Base-by-base conservation (phyloP, 2,329 filamentous ascomycete genomes). In the Alternaria consortialis region DNA sequence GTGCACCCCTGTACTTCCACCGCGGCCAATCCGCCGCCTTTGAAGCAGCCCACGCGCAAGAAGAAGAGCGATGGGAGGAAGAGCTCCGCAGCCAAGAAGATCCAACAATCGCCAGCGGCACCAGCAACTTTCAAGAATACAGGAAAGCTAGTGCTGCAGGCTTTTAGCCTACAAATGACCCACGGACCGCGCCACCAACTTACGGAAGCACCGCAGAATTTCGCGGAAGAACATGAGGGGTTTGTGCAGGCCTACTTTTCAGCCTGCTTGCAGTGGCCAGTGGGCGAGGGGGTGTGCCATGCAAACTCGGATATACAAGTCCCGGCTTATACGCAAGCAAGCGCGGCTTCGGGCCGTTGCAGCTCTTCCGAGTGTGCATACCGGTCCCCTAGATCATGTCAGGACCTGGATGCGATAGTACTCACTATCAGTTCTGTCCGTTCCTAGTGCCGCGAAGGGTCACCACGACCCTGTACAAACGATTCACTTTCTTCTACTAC, bases 11-110 rank as follows among this genome's bases (percentile, higher is more conserved):
- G 7, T 83, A 81, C 64, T 82, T 84, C 64, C 74, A 75, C 17
- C 71, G 81, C 55, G 81, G 80, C 1, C 79, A 82, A 59, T 69
- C 73, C 15, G 76, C 77, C 53, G 72, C 72, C 11, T 83, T 84
- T 60, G 70, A 78, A 46, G 72, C 72, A 8, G 69, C 80, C 36
- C 73, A 80, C 20, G 78, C 76, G 3, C 73, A 74, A 37, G 82
- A 84, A 60, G 82, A 84, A 68, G 81, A 82, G 56, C 74, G 70
- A 13, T 84, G 81, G 81, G 80, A 83, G 54, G 77, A 79, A 39
- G 70, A 76, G 63, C 70, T 77, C 47, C 70, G 74, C 27, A 64
- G 67, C 53, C 69, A 73, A 47, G 74, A 76, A 59, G 61, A 74
- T 42, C 56, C 64, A 27, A 34, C 69, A 32, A 53, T 58, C 61